Evolutionary conservation across 169 alveolate genomes (phyloP), one percentile per base, ranked within the genome.

Genomic region (Cryptosporidium muris): DNA sequence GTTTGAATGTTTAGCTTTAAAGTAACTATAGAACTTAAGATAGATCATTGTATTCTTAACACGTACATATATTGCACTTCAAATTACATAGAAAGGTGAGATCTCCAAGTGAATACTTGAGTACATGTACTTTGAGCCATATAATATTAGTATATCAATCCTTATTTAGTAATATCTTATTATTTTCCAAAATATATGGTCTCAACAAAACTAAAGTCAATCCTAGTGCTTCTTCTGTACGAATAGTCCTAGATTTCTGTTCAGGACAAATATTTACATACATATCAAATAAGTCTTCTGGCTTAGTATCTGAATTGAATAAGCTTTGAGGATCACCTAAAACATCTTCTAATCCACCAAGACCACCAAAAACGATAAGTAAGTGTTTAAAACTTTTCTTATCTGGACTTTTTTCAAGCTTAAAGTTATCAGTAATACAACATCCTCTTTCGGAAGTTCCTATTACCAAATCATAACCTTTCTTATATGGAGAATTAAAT

Each of bases 191-290:
- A n/a, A 74, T 63, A 64, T 74, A 58, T 43, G 85, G 85, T 43
- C 85, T 74, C 3, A 74, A 68, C 25, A 74, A 37, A 9, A 95
- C 89, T 54, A 94, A 51, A 25, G 98, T 90, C 80, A 96, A 93
- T 36, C 95, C 91, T 38, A 97, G 90, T 60, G 98, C 98, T 90
- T 97, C 99, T 80, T 97, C 99, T 36, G 99, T 96, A 52, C 99
- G 81, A n/a, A 97, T 95, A 12, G 98, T 95, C 52, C 98, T 82
- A 11, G 98, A 95, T 16, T 97, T 95, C 90, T 96, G 98, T 48
- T 93, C 90, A 48, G 95, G 95, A 16, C 98, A 93, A 40, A 95
- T 93, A 88, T 96, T 97, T 42, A 96, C 81, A 63, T 95, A 95
- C 63, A 89, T 80, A 80, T 96, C 96, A 74, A 97, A 96, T 54